Evolutionary conservation across 805 yeast genomes (phyloP), one percentile per base, ranked within the genome.

Genomic region (Sugiyamaella smithiae): DNA sequence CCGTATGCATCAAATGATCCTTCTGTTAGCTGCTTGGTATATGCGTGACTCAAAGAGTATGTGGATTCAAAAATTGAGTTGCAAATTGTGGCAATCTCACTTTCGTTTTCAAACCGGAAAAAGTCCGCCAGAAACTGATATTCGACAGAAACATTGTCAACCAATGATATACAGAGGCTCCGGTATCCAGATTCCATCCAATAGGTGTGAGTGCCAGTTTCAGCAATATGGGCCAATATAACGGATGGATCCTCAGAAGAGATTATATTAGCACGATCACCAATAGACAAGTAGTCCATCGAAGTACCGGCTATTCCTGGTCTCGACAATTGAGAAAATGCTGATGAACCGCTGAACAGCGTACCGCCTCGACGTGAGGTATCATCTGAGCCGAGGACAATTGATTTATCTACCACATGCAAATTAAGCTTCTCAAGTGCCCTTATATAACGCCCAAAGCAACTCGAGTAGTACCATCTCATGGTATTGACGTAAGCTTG

Each of bases 391-490:
- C 89, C 88, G 44, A 85, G 67, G 1, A 84, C 73, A 45, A 74
- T 73, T 40, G 71, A 71, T 49, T 70, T 74, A 53, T 84, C 93
- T 6, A 84, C 77, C 19, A 67, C 67, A 45, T 74, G 72, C 14
- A 82, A 55, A 37, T 75, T 78, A 50, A 88, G 65, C 55, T 80
- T 80, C 51, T 85, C 85, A 44, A 90, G 66, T 0, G 95, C 81
- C 52, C 82, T 78, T 32, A 83, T 66, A 67, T 89, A 90, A 54
- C 89, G 79, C 14, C 83, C 81, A 61, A 90, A 91, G 57, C 85
- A 78, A 49, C 84, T 77, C 50, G 76, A 73, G 64, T 93, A 93
- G 68, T 91, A 93, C 99, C 99, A 93, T 59, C 78, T 73, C 87
- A 93, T 90, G 2, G 98, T 91, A 59, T 81, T 82, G 16, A 82